phyloP scores from a whole-genome alignment of 345 rosid genomes.

The Lenwebbia sp. region DNA sequence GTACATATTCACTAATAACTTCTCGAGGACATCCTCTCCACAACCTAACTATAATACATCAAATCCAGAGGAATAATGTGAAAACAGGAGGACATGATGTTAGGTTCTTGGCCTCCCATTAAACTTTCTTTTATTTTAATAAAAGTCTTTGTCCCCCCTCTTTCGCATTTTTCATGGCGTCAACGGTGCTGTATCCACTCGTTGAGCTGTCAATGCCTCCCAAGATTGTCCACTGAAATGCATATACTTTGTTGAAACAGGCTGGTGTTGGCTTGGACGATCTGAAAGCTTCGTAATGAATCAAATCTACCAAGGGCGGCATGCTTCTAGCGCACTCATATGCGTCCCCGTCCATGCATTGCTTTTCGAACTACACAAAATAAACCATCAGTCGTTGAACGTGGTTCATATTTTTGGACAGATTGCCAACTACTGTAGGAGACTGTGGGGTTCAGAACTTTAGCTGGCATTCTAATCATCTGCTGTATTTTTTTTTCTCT shows the following conservation, averaged over 20 bases:
- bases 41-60: not conserved
- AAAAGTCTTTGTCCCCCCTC: not conserved
- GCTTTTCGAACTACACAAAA: not conserved
- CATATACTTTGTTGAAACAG: conserved; percentile 22
- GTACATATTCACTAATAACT: not conserved
- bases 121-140: too few species aligned
- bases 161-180: not conserved
- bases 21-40: not conserved
- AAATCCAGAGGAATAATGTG: not conserved
- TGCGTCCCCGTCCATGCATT: not conserved
- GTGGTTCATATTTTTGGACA: not conserved
- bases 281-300: conserved; percentile 60
- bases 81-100: not conserved
- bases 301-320: not conserved
- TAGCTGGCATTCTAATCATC: not conserved
- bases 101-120: not conserved
- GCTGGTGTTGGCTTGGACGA: conserved; percentile 82
- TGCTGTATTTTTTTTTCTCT: not conserved
- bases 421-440: not conserved
- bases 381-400: not conserved
- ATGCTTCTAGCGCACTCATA: not conserved
- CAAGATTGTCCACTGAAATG: not conserved
- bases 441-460: not conserved
- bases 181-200: not conserved
- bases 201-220: not conserved